A percentile compares a stretch with the other conserved stretches of the same genome.
Evolutionary conservation across 345 rosid species (phyloP).

Genomic region (Clarkia xantiana): DNA sequence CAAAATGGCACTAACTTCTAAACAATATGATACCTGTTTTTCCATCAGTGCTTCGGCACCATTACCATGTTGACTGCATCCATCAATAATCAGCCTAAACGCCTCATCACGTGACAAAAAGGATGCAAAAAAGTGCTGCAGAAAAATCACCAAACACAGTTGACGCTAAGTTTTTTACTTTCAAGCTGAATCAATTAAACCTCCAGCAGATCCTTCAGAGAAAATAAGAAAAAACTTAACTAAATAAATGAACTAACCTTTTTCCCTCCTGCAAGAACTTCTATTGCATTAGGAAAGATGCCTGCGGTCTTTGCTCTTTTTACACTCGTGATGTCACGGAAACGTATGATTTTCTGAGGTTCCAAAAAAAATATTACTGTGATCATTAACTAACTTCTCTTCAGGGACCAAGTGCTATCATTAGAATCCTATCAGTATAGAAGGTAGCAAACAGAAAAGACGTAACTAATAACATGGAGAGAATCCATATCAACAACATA

Average conservation of each 20-base stretch:
- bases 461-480: too few relatives aligned
- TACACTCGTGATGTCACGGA: constrained; percentile 54
- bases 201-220: neutral
- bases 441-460: too few relatives aligned
- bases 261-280: constrained; percentile 64
- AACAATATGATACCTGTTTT: constrained; percentile 28
- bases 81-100: constrained; percentile 44
- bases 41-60: constrained; percentile 20
- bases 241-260: constrained; percentile 34
- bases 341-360: constrained; percentile 62
- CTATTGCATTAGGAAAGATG: constrained; percentile 89
- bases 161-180: constrained; percentile 9
- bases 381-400: neutral
- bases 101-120: constrained; percentile 66
- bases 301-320: constrained; percentile 94
- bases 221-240: neutral
- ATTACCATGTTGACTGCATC: constrained; percentile 34
- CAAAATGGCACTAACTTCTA: neutral
- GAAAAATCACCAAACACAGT: constrained; percentile 15
- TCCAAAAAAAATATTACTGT: neutral
- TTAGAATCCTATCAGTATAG: too few relatives aligned
- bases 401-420: too few relatives aligned
- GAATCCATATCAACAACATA: too few relatives aligned
- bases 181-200: neutral
- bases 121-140: constrained; percentile 61